Evolutionary conservation across 257 asterid genomes (phyloP), one percentile per base, ranked within the genome.

Genomic region (Cinchona pubescens): DNA sequence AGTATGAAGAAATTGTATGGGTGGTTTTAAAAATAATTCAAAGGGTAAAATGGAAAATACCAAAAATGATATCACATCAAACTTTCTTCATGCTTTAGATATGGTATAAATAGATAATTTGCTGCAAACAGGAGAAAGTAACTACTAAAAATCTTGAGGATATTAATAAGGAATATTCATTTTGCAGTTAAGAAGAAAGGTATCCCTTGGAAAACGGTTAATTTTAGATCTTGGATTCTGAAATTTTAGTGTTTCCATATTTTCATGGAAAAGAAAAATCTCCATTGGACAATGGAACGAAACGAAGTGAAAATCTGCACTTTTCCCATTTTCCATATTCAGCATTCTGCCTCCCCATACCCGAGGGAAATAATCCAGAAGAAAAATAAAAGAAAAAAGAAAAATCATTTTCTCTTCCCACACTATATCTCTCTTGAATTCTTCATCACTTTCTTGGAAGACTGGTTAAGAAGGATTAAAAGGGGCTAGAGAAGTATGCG

Each of bases 331-430:
- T 5, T 51, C 5, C 4, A 51, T 15, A 51, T 51, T 16, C 19
- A 51, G 19, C 58, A 4, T 51, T 64, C 69, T 64, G 34, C 69
- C 25, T 63, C 46, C 7, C 16, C 49, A 35, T 7, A 2, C 69
- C 49, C 6, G 8, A 45, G 42, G 25, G 6, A 68, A 43, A 23
- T 4, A 11, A n/a, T 66, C 68, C 68, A 16, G 58, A 10, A 2
- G 10, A 34, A 34, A n/a, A 30, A 1, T 3, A 5, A 19, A 4
- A 40, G 19, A 66, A 46, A 30, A 30, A 3, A 30, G 30, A 27
- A 34, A 34, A 75, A 49, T 79, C 78, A 88, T 79, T 85, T 87
- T 78, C 88, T 71, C 84, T 74, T 65, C 85, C 70, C 67, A 63
- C 87, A 83, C 87, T 84, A 85, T 76, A 87, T 71, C 53, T 43